Evolutionary conservation across 805 yeast species (phyloP).

Genomic region (Suhomyces sp.): DNA sequence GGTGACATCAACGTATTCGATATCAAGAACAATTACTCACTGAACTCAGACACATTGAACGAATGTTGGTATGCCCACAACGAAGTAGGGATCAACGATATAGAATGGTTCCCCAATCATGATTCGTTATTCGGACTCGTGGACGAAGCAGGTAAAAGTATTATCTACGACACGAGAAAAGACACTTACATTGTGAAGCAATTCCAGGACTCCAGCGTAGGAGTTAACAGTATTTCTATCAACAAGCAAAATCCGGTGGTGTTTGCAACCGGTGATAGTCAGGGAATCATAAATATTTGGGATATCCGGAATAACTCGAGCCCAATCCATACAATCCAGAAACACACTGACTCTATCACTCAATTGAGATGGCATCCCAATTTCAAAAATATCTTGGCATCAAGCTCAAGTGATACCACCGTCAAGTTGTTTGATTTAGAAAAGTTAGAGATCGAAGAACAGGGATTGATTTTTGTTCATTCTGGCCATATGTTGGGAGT

Average conservation of each 20-base stretch:
- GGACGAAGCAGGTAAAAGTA: slow-evolving; percentile 59
- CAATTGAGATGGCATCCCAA: slow-evolving; percentile 73
- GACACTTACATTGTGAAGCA: slow-evolving; percentile 3
- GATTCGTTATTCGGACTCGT: slow-evolving; percentile 61
- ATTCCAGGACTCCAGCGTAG: slow-evolving; percentile 19
- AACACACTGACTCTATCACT: slow-evolving; percentile 56
- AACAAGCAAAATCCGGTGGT: slow-evolving; percentile 56
- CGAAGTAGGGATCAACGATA: slow-evolving; percentile 62
- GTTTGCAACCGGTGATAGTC: slow-evolving; percentile 66
- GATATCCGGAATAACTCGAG: slow-evolving; percentile 52
- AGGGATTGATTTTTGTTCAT: slow-evolving; percentile 59
- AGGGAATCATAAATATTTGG: slow-evolving; percentile 58
- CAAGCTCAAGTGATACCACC: slow-evolving; percentile 61
- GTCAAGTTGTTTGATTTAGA: slow-evolving; percentile 63
- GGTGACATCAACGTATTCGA: slow-evolving; percentile 72
- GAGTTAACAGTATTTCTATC: slow-evolving; percentile 59
- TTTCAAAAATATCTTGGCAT: slow-evolving; percentile 53
- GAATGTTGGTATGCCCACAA: slow-evolving; percentile 5
- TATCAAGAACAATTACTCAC: slow-evolving; percentile 39
- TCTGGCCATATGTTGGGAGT: slow-evolving; percentile 88
- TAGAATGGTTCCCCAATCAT: slow-evolving; percentile 67
- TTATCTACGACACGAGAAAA: slow-evolving; percentile 55
- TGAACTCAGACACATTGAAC: slow-evolving; percentile 1
- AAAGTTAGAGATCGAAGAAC: slow-evolving; percentile 19
- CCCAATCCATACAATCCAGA: slow-evolving; percentile 25